These are phyloP conservation scores for Candida frijolesensis DNA, from an alignment of 1,139 yeast species.

Conservation along the genomic window DNA sequence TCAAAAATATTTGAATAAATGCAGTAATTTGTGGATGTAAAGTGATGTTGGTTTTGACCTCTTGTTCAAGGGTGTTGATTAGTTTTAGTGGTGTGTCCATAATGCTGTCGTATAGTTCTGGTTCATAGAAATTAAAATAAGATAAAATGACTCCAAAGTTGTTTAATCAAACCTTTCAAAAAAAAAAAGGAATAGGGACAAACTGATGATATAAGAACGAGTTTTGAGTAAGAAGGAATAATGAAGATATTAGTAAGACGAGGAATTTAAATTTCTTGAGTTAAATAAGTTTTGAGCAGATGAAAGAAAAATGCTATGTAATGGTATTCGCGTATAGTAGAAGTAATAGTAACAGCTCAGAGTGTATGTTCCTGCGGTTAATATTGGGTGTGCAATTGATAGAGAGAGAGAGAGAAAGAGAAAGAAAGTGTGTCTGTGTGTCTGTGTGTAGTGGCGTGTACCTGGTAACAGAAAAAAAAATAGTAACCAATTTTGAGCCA, in stretches of 20 bases:
- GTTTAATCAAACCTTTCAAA: too few species aligned
- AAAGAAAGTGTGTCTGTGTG: too few species aligned
- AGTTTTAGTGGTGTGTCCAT: conserved; percentile 13
- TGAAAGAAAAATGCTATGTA: conserved; percentile 1
- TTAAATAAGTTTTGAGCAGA: background rate
- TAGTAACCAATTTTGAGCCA: background rate
- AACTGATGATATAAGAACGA: background rate
- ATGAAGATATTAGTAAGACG: background rate
- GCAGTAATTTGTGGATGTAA: conserved; percentile 16
- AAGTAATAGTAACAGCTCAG: background rate
- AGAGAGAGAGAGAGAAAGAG: background rate
- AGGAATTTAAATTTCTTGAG: background rate
- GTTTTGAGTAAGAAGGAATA: background rate
- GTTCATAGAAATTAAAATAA: background rate
- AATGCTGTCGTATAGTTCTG: background rate
- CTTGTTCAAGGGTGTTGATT: conserved; percentile 15
- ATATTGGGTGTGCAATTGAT: background rate
- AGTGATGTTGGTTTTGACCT: conserved; percentile 12
- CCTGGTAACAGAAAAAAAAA: background rate
- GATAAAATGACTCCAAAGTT: background rate
- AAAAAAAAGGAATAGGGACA: background rate
- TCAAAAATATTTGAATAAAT: conserved; percentile 27
- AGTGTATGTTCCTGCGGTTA: background rate
- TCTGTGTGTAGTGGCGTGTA: background rate
- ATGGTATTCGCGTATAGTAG: background rate